Conservation (phyloP, 306 rosid genomes). For the Adenanthera pavonina region DNA sequence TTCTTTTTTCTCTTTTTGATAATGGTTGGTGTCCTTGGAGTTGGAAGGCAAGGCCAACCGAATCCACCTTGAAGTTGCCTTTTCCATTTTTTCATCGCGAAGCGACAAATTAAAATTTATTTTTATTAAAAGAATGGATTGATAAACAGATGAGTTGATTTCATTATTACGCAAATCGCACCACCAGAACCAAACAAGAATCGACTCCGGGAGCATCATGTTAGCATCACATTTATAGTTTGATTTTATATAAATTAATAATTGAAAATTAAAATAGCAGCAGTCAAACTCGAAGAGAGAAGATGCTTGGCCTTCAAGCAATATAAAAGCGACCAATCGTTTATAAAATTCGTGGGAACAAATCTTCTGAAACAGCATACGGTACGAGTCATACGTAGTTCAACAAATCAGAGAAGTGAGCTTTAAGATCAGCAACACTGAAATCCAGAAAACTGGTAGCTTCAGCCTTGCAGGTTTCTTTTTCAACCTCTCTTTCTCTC, state of each 20-base stretch:
- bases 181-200: background rate
- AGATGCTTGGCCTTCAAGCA: slow-evolving; percentile 49
- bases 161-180: slow-evolving; percentile 6
- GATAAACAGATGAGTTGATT: background rate
- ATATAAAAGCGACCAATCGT: background rate
- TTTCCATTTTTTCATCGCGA: background rate
- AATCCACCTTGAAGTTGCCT: slow-evolving; percentile 33
- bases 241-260: background rate
- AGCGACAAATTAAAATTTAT: background rate
- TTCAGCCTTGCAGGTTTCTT: background rate
- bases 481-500: background rate
- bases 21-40: background rate
- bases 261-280: background rate
- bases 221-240: background rate
- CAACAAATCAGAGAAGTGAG: background rate
- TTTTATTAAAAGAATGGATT: background rate
- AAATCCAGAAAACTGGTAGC: background rate
- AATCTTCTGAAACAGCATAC: background rate
- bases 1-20: too few relatives aligned
- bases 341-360: slow-evolving; percentile 12
- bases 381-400: background rate
- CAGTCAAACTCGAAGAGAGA: slow-evolving; percentile 7
- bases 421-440: background rate
- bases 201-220: background rate
- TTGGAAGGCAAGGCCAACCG: background rate